Base-by-base conservation (phyloP, 768 basidiomycete species). In the Cyathus striatus region DNA sequence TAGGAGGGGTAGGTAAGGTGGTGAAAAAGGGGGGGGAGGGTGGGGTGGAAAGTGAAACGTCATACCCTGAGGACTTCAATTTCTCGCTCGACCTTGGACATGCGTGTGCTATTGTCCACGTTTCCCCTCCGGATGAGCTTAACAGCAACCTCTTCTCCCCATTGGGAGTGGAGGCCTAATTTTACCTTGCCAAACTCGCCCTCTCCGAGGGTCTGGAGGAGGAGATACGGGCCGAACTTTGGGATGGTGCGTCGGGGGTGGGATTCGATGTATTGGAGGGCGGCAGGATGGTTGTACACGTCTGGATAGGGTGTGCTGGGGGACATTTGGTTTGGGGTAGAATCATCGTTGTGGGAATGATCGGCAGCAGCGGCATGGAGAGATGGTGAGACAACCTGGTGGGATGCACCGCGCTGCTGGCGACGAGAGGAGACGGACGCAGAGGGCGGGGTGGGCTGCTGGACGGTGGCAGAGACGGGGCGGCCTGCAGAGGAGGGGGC, bases 151-250 rank as follows among this genome's bases (percentile, higher is more conserved):
- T 97, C 95, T 62, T 96, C 93, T 23, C 91, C 93, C 83, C 88
- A 96, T 51, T 88, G 82, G 51, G 73, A 75, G 55, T 98, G 95
- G 41, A 98, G 72, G 4, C 95, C 95, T n/a, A 98, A 80, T 62
- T 97, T 98, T 68, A 98, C 94, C 62, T 98, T 98, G 36, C 93
- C 94, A 58, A 97, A 97, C 69, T 98, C 95, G 52, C 95, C 95
- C 66, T 99, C 95, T 35, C 96, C 96, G 16, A 99, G 75, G 0
- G 96, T 98, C 62, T 98, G 94, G 14, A 99, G 72, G 27, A 98
- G 76, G 7, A 98, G 72, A 63, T 99, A 99, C 0, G 94, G 92
- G 0, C 96, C 96, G 52, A 99, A 98, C 63, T 85, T 87, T 42
- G 90, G 90, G 32, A 92, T 91, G 20, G 81, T 81, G n/a, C 90